Conservation (phyloP, 129 eudicot genomes). For the Smallanthus sonchifolius region DNA sequence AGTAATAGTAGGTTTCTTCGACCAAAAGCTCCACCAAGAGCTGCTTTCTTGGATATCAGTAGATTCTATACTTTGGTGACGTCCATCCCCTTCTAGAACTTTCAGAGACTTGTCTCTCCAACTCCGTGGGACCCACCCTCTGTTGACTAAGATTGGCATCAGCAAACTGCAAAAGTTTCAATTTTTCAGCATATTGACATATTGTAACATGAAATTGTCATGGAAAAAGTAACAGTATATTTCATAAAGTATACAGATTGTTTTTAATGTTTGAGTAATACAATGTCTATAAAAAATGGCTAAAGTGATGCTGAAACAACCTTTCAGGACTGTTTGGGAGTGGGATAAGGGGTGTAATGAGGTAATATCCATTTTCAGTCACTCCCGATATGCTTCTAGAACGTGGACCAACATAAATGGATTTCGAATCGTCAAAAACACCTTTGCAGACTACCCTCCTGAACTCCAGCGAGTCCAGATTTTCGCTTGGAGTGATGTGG, state of each 20-base stretch:
- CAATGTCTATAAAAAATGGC: not conserved
- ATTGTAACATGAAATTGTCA: not conserved
- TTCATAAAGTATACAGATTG: not conserved
- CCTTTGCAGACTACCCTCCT: constrained; percentile 76
- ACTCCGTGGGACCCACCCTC: constrained; percentile 97
- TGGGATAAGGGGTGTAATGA: constrained; percentile 81
- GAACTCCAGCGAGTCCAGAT: constrained; percentile 57
- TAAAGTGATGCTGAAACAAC: constrained; percentile 30
- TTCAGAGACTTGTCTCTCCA: constrained; percentile 70
- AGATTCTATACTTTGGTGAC: constrained; percentile 28
- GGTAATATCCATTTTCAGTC: constrained; percentile 87
- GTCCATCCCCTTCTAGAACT: constrained; percentile 32
- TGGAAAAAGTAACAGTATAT: not conserved
- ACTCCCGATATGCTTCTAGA: constrained; percentile 98
- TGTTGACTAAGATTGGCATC: constrained; percentile 74
- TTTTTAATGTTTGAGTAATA: not conserved
- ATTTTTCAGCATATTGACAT: constrained; percentile 15
- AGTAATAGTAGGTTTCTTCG: constrained; percentile 39
- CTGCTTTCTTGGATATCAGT: constrained; percentile 36
- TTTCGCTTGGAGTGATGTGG: constrained; percentile 36
- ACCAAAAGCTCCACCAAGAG: constrained; percentile 70
- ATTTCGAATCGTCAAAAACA: constrained; percentile 68
- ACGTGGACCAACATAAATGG: constrained; percentile 85
- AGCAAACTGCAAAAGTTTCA: constrained; percentile 48
- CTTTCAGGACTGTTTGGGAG: constrained; percentile 55